phyloP scores from a whole-genome alignment of 2,329 filamentous ascomycete genomes.

The Gaeumannomyces sp. region DNA sequence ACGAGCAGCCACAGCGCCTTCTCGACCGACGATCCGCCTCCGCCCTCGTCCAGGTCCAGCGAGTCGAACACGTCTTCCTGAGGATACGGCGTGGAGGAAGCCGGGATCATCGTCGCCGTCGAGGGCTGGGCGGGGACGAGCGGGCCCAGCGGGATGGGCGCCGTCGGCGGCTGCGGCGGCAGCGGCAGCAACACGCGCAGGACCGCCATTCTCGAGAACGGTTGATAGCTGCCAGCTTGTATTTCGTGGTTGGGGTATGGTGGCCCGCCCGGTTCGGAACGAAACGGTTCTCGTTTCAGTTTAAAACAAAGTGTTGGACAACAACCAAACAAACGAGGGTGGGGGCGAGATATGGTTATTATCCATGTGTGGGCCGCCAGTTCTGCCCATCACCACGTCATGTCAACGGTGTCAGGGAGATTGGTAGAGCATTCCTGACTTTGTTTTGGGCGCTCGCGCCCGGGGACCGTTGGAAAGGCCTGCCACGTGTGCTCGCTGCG shows the following conservation, averaged over 20 bases:
- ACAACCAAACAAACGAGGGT: no score
- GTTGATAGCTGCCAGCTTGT: neutral
- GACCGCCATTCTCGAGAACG: neutral
- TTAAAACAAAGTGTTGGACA: no score
- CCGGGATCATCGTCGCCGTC: no score
- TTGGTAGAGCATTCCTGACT: neutral
- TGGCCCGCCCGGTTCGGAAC: neutral
- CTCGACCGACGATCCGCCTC: conserved; percentile 16
- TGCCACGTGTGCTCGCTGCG: no score
- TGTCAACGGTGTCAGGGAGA: neutral
- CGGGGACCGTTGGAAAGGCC: neutral
- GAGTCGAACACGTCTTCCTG: neutral
- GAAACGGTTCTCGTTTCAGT: no score
- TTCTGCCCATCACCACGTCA: neutral
- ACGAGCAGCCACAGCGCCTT: conserved; percentile 17
- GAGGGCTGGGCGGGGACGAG: no score
- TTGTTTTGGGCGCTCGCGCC: neutral
- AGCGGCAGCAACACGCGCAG: no score
- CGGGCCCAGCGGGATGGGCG: no score
- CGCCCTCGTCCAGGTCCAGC: conserved; percentile 10
- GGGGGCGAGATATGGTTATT: neutral
- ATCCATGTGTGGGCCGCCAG: neutral
- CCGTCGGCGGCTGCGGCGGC: no score
- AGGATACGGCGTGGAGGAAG: no score
- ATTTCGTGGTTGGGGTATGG: neutral